Percentiles rank a stretch among this genome's conserved stretches.
These are phyloP conservation scores for Escallonia rubra DNA, from an alignment of 129 eudicot species.

Conservation along the genomic window DNA sequence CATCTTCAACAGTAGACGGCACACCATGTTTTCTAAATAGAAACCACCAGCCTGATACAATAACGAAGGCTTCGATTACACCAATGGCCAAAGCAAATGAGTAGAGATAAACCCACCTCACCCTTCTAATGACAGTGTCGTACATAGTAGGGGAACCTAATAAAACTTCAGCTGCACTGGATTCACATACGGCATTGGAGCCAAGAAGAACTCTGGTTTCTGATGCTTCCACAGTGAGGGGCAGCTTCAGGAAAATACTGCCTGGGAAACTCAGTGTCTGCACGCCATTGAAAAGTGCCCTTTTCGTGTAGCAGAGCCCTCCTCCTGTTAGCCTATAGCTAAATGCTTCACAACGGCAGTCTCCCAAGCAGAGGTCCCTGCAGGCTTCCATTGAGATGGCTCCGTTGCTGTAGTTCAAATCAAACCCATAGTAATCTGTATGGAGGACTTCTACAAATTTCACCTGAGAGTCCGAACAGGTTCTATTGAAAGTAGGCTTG, in stretches of 20 bases:
- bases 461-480: conserved; percentile 4
- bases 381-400: conserved; percentile 28
- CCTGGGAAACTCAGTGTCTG: conserved; percentile 17
- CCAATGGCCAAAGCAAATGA: conserved; percentile 34
- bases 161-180: neutral
- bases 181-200: conserved; percentile 5
- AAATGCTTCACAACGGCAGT: conserved; percentile 36
- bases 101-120: conserved; percentile 36
- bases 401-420: conserved; percentile 15
- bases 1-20: too few relatives aligned
- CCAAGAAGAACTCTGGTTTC: conserved; percentile 7
- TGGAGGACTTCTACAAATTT: conserved; percentile 24
- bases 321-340: conserved; percentile 27
- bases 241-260: conserved; percentile 28
- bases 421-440: conserved; percentile 44
- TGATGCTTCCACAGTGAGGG: conserved; percentile 11
- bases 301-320: conserved; percentile 29
- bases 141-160: conserved; percentile 24
- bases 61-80: conserved; percentile 20
- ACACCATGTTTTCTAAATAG: too few relatives aligned
- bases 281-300: conserved; percentile 38
- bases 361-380: conserved; percentile 22
- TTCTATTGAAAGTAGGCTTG: conserved; percentile 23
- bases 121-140: too few relatives aligned
- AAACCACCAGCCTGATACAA: conserved; percentile 31